phyloP scores from a whole-genome alignment of 768 basidiomycete genomes.

The Panellus pusillus region DNA sequence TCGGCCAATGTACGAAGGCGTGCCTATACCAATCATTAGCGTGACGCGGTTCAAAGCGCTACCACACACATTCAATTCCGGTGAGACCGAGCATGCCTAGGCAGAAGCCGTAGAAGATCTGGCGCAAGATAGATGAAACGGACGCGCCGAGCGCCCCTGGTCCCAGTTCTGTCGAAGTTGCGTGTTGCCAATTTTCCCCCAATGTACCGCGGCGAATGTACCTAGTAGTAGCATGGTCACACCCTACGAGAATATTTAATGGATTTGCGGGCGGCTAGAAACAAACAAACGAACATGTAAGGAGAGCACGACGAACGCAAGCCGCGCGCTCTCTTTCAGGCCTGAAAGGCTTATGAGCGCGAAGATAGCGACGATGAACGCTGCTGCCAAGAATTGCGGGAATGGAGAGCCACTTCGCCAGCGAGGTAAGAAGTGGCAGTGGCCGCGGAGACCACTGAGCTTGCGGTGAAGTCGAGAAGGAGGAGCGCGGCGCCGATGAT shows the following conservation, averaged over 20 bases:
- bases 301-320: conserved; percentile 56
- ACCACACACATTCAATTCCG: conserved; percentile 60
- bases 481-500: conserved; percentile 65
- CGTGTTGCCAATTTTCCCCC: conserved; percentile 47
- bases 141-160: conserved; percentile 32
- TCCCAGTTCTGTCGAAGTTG: conserved; percentile 60
- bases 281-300: conserved; percentile 52
- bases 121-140: conserved; percentile 33
- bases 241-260: conserved; percentile 54
- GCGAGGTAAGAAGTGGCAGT: conserved; percentile 68
- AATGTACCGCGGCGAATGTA: conserved; percentile 48
- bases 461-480: conserved; percentile 71
- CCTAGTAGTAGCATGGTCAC: conserved; percentile 57
- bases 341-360: conserved; percentile 56
- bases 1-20: conserved; percentile 63
- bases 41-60: background rate
- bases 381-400: conserved; percentile 49
- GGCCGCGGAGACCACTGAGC: conserved; percentile 70
- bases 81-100: conserved; percentile 73
- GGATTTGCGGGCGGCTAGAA: background rate
- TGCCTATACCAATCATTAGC: conserved; percentile 34
- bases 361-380: conserved; percentile 56
- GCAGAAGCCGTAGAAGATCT: conserved; percentile 68
- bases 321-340: conserved; percentile 59
- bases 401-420: conserved; percentile 62